Evolutionary conservation across 768 basidiomycete species (phyloP), one percentile per base, ranked within the genome.

Genomic region (Filobasidium floriforme): DNA sequence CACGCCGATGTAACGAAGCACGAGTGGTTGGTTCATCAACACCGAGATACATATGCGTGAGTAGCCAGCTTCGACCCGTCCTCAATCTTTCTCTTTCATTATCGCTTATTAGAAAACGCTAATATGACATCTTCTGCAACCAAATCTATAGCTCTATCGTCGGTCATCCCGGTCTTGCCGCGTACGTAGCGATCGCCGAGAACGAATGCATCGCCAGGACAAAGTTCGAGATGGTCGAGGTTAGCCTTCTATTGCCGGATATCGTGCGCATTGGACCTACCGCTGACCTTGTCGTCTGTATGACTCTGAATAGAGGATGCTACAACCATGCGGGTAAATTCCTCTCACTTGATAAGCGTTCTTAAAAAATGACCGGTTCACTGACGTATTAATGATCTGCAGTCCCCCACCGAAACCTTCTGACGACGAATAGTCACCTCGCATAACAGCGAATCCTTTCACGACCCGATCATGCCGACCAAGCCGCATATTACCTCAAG

Each of bases 1-100:
- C 93, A 99, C 80, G 92, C 93, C 41, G 94, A 99, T 79, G 81
- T 93, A 76, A 90, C 91, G 7, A 98, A 98, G 82, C 92, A 88
- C 94, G 67, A 68, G 49, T 68, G 67, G 67, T 59, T 63, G n/a
- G 64, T 63, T 4, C 67, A 68, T 52, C 67, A 68, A 61, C 63
- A 63, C 11, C 40, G 67, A 28, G 67, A 68, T 59, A 68, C 67
- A 0, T 68, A 61, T 62, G 63, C 63, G 67, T 68, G 51, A 51
- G 67, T 59, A 57, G 24, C 54, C 26, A 57, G 5, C 69, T 55
- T 22, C 49, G 41, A 46, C n/a, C n/a, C n/a, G n/a, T n/a, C n/a
- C n/a, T n/a, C n/a, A n/a, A n/a, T n/a, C n/a, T n/a, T n/a, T n/a
- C n/a, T n/a, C n/a, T n/a, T n/a, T n/a, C n/a, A n/a, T n/a, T n/a